A percentile compares a stretch with the other conserved stretches of the same genome.
phyloP scores from a whole-genome alignment of 306 rosid genomes.

The Rosa persica region DNA sequence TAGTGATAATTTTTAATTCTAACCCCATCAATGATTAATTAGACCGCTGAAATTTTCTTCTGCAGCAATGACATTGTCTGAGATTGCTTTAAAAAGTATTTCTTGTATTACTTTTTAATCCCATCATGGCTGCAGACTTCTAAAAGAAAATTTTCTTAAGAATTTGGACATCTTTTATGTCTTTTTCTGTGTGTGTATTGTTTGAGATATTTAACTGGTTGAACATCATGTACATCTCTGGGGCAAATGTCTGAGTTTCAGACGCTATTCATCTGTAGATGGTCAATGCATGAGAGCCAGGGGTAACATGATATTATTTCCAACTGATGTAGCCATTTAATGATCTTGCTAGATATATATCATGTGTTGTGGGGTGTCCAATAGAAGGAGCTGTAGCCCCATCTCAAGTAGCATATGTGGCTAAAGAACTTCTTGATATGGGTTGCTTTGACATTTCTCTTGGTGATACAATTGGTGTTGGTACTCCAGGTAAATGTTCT shows the following conservation, averaged over 20 bases:
- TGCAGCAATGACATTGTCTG: background rate
- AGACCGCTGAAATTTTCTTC: background rate
- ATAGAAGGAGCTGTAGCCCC: slow-evolving; percentile 80
- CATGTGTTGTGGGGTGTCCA: slow-evolving; percentile 96
- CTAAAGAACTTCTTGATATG: slow-evolving; percentile 72
- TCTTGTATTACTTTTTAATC: background rate
- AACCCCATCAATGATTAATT: background rate
- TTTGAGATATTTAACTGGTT: background rate
- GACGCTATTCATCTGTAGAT: background rate
- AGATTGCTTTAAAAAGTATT: background rate
- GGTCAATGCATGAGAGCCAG: background rate
- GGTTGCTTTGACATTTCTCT: slow-evolving; percentile 93
- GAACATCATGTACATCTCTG: background rate
- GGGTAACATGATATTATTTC: background rate
- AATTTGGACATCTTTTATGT: background rate
- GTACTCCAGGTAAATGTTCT: slow-evolving; percentile 76
- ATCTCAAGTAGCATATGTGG: slow-evolving; percentile 75
- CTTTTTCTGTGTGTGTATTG: background rate
- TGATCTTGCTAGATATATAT: slow-evolving; percentile 60
- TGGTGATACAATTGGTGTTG: slow-evolving; percentile 96
- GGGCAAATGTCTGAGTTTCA: background rate
- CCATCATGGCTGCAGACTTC: background rate
- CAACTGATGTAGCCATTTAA: slow-evolving; percentile 8
- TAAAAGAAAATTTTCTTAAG: background rate
- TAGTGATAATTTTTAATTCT: background rate